A percentile compares a stretch with the other conserved stretches of the same genome.
Evolutionary conservation across 345 rosid species (phyloP).

Genomic region (Melaleuca quinquenervia): DNA sequence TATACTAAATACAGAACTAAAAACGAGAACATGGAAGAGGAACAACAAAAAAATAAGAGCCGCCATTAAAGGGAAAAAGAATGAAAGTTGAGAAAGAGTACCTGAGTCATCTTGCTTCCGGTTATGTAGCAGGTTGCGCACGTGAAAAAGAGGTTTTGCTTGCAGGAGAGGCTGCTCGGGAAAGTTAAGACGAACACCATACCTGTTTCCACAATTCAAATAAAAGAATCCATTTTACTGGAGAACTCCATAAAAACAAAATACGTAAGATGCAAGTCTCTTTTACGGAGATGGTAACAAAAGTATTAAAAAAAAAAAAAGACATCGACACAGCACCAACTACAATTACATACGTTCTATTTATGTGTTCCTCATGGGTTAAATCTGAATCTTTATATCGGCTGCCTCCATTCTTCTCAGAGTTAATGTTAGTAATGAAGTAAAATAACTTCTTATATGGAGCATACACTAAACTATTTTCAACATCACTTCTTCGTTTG

Average conservation of each 20-base stretch:
- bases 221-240: neutral
- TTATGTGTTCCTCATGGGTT: constrained; percentile 40
- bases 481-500: constrained; percentile 35
- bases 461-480: constrained; percentile 64
- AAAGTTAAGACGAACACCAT: constrained; percentile 40
- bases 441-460: constrained; percentile 46
- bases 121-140: constrained; percentile 78
- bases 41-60: neutral
- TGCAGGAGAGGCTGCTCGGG: constrained; percentile 67
- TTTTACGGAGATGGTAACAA: neutral
- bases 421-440: constrained; percentile 39
- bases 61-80: neutral
- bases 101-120: constrained; percentile 52
- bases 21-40: neutral
- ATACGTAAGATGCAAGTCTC: neutral
- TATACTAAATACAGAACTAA: neutral
- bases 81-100: constrained; percentile 13
- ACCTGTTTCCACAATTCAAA: constrained; percentile 28
- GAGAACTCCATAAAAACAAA: neutral
- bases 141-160: constrained; percentile 54
- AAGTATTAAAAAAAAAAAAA: neutral
- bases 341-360: constrained; percentile 34
- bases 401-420: constrained; percentile 39
- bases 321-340: neutral
- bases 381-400: constrained; percentile 19